A percentile compares a stretch with the other conserved stretches of the same genome.
Evolutionary conservation across 306 rosid genomes (phyloP).

Genomic region (Alnus glutinosa): DNA sequence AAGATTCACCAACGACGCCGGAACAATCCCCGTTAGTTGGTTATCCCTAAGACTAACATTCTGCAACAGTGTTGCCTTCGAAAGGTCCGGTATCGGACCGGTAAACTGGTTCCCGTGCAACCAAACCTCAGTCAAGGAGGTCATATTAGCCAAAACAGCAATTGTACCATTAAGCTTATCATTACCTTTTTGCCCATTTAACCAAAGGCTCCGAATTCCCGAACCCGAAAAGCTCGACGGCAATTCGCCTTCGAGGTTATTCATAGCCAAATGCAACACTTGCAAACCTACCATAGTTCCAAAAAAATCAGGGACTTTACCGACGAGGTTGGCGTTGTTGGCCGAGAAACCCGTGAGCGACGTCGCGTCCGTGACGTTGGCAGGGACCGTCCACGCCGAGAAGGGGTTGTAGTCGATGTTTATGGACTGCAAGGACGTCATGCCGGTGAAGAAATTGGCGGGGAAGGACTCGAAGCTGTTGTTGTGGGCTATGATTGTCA

Average conservation of each 20-base stretch:
- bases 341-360: slow-evolving; percentile 48
- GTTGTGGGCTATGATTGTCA: slow-evolving; percentile 37
- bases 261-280: slow-evolving; percentile 44
- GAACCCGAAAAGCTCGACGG: slow-evolving; percentile 52
- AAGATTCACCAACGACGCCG: slow-evolving; percentile 49
- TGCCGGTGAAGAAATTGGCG: slow-evolving; percentile 51
- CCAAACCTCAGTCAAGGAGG: slow-evolving; percentile 48
- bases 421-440: slow-evolving; percentile 33
- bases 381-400: slow-evolving; percentile 58
- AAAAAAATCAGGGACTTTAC: slow-evolving; percentile 59
- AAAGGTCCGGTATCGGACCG: slow-evolving; percentile 76
- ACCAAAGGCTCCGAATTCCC: slow-evolving; percentile 50
- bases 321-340: slow-evolving; percentile 34
- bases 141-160: slow-evolving; percentile 57
- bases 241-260: slow-evolving; percentile 56
- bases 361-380: slow-evolving; percentile 32
- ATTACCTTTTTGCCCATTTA: slow-evolving; percentile 53
- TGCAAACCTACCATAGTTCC: slow-evolving; percentile 49
- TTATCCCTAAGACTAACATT: slow-evolving; percentile 62
- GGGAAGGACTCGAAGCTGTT: slow-evolving; percentile 60
- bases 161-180: slow-evolving; percentile 69
- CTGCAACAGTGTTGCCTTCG: slow-evolving; percentile 28
- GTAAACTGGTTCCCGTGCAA: slow-evolving; percentile 61
- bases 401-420: slow-evolving; percentile 50
- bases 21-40: slow-evolving; percentile 73